Conservation (phyloP, 805 yeast species). For the Priceomyces medius region DNA sequence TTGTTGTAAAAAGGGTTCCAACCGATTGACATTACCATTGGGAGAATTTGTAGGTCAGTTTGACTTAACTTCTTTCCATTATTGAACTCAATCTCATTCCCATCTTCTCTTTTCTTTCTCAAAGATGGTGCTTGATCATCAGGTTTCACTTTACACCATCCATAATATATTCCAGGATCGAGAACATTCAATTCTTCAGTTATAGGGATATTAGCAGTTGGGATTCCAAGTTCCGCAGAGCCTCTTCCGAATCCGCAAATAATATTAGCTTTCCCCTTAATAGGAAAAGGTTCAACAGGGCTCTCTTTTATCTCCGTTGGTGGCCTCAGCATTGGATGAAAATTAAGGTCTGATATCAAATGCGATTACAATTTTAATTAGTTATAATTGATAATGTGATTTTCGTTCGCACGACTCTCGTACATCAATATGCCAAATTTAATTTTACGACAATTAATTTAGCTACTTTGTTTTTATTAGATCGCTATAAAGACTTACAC, state of each 20-base stretch:
- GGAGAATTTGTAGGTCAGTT: constrained; percentile 51
- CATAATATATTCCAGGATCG: constrained; percentile 87
- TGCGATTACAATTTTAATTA: too few species aligned
- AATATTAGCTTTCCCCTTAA: constrained; percentile 45
- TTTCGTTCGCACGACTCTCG: too few species aligned
- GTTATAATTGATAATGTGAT: too few species aligned
- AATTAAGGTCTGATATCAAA: too few species aligned
- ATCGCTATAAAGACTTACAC: background rate
- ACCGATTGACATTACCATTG: constrained; percentile 95
- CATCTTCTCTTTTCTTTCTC: constrained; percentile 22
- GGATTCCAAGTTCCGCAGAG: constrained; percentile 87
- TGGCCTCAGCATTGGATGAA: constrained; percentile 36
- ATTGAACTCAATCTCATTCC: constrained; percentile 45
- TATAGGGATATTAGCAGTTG: constrained; percentile 88
- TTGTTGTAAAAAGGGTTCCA: constrained; percentile 92
- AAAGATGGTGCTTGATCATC: constrained; percentile 12
- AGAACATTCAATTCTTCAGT: constrained; percentile 42
- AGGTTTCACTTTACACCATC: constrained; percentile 52
- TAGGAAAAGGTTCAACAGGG: constrained; percentile 51
- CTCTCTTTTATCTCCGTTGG: constrained; percentile 43
- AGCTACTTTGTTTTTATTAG: too few species aligned
- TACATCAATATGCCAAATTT: too few species aligned
- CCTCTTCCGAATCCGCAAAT: constrained; percentile 95
- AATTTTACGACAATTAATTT: too few species aligned
- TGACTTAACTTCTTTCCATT: constrained; percentile 53